Conservation (phyloP, 2,329 filamentous ascomycete genomes). For the Didymella segeticola region DNA sequence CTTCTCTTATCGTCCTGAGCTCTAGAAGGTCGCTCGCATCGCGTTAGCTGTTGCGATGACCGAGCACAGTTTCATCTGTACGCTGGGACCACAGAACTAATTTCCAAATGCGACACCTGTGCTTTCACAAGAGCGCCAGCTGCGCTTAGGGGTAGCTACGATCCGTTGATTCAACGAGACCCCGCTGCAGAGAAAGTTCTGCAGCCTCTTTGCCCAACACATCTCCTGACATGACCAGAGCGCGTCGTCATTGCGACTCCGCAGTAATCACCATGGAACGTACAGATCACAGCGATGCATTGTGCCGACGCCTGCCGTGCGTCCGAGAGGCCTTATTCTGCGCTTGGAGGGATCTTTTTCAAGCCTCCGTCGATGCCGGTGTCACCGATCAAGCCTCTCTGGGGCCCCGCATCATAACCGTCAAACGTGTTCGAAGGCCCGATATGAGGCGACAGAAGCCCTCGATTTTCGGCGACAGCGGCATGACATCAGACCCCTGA, state of each 20-base stretch:
- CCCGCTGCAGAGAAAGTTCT: constrained; percentile 24
- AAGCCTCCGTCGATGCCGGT: constrained; percentile 11
- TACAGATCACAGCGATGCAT: constrained; percentile 8
- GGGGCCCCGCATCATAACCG: constrained; percentile 32
- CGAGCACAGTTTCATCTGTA: constrained; percentile 4
- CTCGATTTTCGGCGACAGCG: constrained; percentile 16
- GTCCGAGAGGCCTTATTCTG: constrained; percentile 14
- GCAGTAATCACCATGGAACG: constrained; percentile 8
- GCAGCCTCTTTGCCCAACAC: constrained; percentile 20
- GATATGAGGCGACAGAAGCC: constrained; percentile 22
- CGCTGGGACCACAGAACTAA: constrained; percentile 9
- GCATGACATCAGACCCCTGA: constrained; percentile 20
- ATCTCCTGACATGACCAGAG: constrained; percentile 15
- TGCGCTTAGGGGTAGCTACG: constrained; percentile 8
- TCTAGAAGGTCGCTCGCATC: neutral
- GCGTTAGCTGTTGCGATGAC: constrained; percentile 3
- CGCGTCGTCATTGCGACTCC: constrained; percentile 11
- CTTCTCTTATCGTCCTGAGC: constrained; percentile 15
- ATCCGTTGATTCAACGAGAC: constrained; percentile 18
- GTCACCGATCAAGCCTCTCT: constrained; percentile 28
- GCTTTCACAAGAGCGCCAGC: constrained; percentile 15
- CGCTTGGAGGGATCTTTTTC: constrained; percentile 20
- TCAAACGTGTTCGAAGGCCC: constrained; percentile 24
- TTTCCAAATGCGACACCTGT: constrained; percentile 8
- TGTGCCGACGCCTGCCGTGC: constrained; percentile 21